Evolutionary conservation across 495 filamentous ascomycete genomes (phyloP).

Genomic region (Wilcoxina mikolae): DNA sequence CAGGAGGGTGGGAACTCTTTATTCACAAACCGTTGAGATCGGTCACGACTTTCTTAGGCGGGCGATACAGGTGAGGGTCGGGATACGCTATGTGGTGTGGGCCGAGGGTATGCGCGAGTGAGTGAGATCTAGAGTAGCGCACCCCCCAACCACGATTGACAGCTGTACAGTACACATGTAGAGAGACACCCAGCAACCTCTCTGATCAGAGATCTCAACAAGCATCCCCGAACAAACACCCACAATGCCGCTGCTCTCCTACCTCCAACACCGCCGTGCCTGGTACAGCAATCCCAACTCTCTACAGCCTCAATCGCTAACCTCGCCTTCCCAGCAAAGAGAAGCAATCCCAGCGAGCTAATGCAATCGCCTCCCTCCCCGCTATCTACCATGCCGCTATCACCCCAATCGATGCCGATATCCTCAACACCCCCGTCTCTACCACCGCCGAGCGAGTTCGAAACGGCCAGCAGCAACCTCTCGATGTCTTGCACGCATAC

Average conservation of each 20-base stretch:
- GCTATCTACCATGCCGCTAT: slow-evolving; percentile 50
- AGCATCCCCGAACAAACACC: too few relatives aligned
- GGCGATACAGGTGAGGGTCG: too few relatives aligned
- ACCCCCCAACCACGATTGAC: too few relatives aligned
- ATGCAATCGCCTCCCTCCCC: slow-evolving; percentile 52
- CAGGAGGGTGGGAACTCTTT: too few relatives aligned
- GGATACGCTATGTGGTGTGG: too few relatives aligned
- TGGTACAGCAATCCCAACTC: slow-evolving; percentile 33
- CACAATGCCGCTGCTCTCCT: slow-evolving; percentile 36
- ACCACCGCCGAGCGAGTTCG: slow-evolving; percentile 68
- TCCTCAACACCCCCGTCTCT: slow-evolving; percentile 60
- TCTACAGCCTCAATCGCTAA: not conserved
- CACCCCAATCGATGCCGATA: slow-evolving; percentile 42
- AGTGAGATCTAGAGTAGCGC: too few relatives aligned
- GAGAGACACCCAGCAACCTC: not conserved
- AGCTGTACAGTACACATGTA: too few relatives aligned
- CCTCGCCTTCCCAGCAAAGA: slow-evolving; percentile 39
- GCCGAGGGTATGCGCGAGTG: too few relatives aligned
- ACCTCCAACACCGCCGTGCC: slow-evolving; percentile 44
- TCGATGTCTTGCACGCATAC: slow-evolving; percentile 73
- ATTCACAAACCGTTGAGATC: too few relatives aligned
- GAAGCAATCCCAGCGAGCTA: slow-evolving; percentile 62
- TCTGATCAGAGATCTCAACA: not conserved
- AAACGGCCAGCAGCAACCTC: slow-evolving; percentile 43
- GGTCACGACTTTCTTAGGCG: too few relatives aligned